These are phyloP conservation scores for Microthlaspi erraticum DNA, from an alignment of 345 rosid species.

Conservation along the genomic window DNA sequence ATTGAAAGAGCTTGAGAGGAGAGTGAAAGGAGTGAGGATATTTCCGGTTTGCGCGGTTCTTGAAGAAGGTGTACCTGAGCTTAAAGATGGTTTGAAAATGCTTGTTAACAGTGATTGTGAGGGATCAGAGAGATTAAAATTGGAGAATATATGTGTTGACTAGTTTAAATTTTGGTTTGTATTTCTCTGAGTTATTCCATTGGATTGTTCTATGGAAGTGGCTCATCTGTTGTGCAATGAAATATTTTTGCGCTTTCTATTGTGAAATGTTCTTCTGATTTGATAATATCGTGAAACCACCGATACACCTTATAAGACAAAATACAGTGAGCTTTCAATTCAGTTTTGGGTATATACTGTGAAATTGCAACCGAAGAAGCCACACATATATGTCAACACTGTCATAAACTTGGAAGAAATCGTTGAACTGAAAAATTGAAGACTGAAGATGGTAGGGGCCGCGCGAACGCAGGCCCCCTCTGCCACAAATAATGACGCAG, in stretches of 20 bases:
- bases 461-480: too few species aligned
- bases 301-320: too few species aligned
- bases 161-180: conserved; percentile 31
- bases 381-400: too few species aligned
- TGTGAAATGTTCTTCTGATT: background rate
- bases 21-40: conserved; percentile 66
- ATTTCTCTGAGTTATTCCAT: background rate
- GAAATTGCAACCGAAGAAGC: too few species aligned
- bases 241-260: background rate
- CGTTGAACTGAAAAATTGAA: too few species aligned
- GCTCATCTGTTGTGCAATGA: conserved; percentile 12
- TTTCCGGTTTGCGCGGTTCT: conserved; percentile 80
- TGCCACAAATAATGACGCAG: too few species aligned
- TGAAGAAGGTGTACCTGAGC: conserved; percentile 82
- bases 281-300: background rate
- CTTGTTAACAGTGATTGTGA: conserved; percentile 58
- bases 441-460: too few species aligned
- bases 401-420: too few species aligned
- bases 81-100: conserved; percentile 76
- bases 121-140: conserved; percentile 46
- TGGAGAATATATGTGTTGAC: conserved; percentile 57
- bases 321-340: too few species aligned
- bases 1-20: conserved; percentile 62
- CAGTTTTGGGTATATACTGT: too few species aligned
- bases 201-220: conserved; percentile 2